Evolutionary conservation across 331 rosid species (phyloP).

Genomic region (Spiraea crenata): DNA sequence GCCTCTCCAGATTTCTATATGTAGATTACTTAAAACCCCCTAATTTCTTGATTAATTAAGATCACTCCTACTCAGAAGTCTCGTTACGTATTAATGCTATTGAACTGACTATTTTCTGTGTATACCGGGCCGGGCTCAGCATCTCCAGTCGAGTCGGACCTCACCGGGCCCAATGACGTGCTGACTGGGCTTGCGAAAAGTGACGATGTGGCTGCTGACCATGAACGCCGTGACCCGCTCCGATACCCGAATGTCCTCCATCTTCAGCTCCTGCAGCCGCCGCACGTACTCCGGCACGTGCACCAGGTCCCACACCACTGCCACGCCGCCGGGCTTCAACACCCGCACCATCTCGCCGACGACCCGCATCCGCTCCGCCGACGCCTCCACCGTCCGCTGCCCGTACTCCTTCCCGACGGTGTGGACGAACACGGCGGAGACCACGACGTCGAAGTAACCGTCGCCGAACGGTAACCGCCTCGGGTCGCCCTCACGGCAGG

Average conservation of each 20-base stretch:
- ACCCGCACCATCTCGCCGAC: slow-evolving; percentile 92
- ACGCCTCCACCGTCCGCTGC: slow-evolving; percentile 73
- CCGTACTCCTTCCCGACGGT: slow-evolving; percentile 90
- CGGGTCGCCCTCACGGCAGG: slow-evolving; percentile 92
- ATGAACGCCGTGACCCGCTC: slow-evolving; percentile 90
- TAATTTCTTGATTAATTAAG: background rate
- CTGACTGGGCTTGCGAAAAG: slow-evolving; percentile 88
- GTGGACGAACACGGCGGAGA: slow-evolving; percentile 89
- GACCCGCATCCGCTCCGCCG: slow-evolving; percentile 94
- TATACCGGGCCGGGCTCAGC: slow-evolving; percentile 33
- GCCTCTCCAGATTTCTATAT: slow-evolving; percentile 62
- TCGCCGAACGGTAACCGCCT: slow-evolving; percentile 84
- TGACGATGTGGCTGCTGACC: slow-evolving; percentile 92
- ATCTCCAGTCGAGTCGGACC: slow-evolving; percentile 93
- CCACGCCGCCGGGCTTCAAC: slow-evolving; percentile 77
- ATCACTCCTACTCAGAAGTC: background rate
- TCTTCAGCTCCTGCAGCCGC: slow-evolving; percentile 77
- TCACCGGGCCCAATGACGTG: slow-evolving; percentile 65
- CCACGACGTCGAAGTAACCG: slow-evolving; percentile 90
- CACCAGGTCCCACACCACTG: slow-evolving; percentile 91
- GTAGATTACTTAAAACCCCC: background rate
- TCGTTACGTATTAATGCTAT: background rate
- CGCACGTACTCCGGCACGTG: slow-evolving; percentile 95
- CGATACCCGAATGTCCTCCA: slow-evolving; percentile 88
- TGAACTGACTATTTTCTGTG: background rate